A percentile compares a stretch with the other conserved stretches of the same genome.
These are phyloP conservation scores for Amphicarpaea edgeworthii DNA, from an alignment of 306 rosid species.

Conservation along the genomic window DNA sequence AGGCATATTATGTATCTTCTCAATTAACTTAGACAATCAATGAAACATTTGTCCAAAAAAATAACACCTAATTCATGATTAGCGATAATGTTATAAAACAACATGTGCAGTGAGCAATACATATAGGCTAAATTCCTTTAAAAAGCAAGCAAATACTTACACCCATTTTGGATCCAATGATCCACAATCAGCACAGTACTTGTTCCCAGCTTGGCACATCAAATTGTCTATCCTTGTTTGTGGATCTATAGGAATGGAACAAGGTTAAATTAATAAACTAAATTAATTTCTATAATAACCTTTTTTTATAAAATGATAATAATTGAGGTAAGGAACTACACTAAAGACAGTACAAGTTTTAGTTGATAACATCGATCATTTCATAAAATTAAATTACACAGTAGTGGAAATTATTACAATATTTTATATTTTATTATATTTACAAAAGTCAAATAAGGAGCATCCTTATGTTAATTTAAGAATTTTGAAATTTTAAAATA, in stretches of 20 bases:
- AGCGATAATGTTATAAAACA: constrained; percentile 22
- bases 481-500: constrained; percentile 10
- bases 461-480: neutral
- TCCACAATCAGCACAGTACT: constrained; percentile 91
- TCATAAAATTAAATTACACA: no score
- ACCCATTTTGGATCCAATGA: constrained; percentile 97
- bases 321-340: neutral
- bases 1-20: constrained; percentile 4
- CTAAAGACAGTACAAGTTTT: neutral
- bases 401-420: neutral
- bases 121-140: neutral
- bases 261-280: constrained; percentile 11
- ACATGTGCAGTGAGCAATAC: neutral
- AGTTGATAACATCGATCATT: no score
- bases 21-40: neutral
- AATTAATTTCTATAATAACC: neutral
- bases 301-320: constrained; percentile 7
- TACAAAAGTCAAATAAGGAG: constrained; percentile 5
- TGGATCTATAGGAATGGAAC: constrained; percentile 56
- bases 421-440: neutral
- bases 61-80: neutral
- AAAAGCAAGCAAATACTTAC: constrained; percentile 61
- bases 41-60: neutral
- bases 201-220: constrained; percentile 71
- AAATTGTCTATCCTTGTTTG: constrained; percentile 75